Conservation (phyloP, 1,139 yeast species). For the Geotrichum citri-aurantii region DNA sequence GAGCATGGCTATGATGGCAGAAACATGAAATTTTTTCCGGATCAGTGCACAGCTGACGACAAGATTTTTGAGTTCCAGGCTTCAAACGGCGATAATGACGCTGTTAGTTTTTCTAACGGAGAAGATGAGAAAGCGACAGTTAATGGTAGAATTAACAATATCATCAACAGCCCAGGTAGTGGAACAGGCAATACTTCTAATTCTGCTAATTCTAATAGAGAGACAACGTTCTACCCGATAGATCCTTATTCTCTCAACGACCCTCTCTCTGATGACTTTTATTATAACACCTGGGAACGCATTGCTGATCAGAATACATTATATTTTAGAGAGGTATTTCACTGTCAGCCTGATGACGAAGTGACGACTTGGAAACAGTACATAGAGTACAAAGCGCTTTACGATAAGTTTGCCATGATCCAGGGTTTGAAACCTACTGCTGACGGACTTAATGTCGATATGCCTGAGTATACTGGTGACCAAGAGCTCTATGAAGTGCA, state of each 20-base stretch:
- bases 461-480: constrained; percentile 11
- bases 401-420: constrained; percentile 33
- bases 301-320: constrained; percentile 80
- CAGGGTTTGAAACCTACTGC: constrained; percentile 29
- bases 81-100: background rate
- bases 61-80: constrained; percentile 3
- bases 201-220: background rate
- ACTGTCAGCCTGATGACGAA: constrained; percentile 88
- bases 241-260: constrained; percentile 89
- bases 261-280: constrained; percentile 72
- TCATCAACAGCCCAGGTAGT: constrained; percentile 19
- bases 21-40: constrained; percentile 8
- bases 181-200: constrained; percentile 20
- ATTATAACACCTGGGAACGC: constrained; percentile 82
- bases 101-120: constrained; percentile 11
- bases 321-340: constrained; percentile 78
- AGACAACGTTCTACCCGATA: constrained; percentile 40
- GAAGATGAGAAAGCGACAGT: constrained; percentile 26
- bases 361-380: constrained; percentile 88
- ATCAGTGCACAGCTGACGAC: constrained; percentile 8
- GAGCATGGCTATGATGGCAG: constrained; percentile 14
- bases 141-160: constrained; percentile 9
- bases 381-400: constrained; percentile 49
- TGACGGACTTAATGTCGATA: constrained; percentile 13
- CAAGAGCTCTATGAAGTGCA: constrained; percentile 4